A percentile compares a stretch with the other conserved stretches of the same genome.
Evolutionary conservation across 805 yeast genomes (phyloP).

Genomic region (Spathaspora arborariae): DNA sequence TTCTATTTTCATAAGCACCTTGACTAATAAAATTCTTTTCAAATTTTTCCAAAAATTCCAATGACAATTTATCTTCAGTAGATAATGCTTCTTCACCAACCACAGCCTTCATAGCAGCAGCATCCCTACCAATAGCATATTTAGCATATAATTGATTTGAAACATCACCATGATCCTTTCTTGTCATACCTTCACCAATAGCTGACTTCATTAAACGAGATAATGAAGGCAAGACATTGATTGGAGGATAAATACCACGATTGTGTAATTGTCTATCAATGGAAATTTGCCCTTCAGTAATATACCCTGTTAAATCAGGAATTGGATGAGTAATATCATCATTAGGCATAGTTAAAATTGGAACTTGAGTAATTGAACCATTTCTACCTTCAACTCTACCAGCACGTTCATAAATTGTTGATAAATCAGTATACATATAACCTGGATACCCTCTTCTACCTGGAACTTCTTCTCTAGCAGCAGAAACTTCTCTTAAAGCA

Average conservation of each 20-base stretch:
- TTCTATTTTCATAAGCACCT: constrained; percentile 96
- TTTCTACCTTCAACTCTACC: constrained; percentile 99
- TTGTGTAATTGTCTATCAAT: constrained; percentile 94
- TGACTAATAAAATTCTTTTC: constrained; percentile 94
- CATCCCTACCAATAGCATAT: constrained; percentile 99
- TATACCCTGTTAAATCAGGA: constrained; percentile 99
- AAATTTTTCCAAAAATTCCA: constrained; percentile 96
- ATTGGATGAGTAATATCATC: constrained; percentile 99
- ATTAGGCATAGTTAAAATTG: constrained; percentile 98
- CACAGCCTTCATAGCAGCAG: constrained; percentile 99
- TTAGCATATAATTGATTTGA: constrained; percentile 98
- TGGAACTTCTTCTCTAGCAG: constrained; percentile 99
- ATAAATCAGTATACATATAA: constrained; percentile 99
- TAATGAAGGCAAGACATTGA: constrained; percentile 94
- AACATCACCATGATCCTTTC: constrained; percentile 99
- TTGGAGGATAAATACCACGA: constrained; percentile 98
- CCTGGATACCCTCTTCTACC: constrained; percentile 99
- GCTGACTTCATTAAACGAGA: constrained; percentile 99
- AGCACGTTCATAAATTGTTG: constrained; percentile 98
- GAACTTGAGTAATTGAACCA: constrained; percentile 98
- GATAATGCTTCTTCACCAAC: constrained; percentile 99
- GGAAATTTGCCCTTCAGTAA: constrained; percentile 98
- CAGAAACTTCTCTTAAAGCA: constrained; percentile 98
- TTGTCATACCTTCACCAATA: constrained; percentile 99
- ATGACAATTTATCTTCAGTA: constrained; percentile 93